Evolutionary conservation across 1,284 basidiomycete genomes (phyloP), one percentile per base, ranked within the genome.

Genomic region (Filobasidium uniguttulatum): DNA sequence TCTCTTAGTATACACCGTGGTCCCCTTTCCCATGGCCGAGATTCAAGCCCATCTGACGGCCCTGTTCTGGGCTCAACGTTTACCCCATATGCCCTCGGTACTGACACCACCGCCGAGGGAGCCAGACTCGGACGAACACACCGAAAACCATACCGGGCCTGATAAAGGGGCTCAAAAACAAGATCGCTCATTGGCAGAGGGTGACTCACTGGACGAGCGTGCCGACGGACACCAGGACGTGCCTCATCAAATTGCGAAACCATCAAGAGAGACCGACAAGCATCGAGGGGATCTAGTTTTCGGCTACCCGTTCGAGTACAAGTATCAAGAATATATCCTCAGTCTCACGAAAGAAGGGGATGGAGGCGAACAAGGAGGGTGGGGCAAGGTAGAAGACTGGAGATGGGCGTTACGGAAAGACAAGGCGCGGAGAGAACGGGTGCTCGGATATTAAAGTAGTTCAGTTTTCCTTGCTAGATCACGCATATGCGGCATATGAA

Each of bases 1-100:
- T 34, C 17, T 15, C 12, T 36, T 55, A 67, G 66, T 62, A 52
- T 67, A 67, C 50, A 62, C 65, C 57, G 61, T 69, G 34, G 64
- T 71, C 17, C 69, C 70, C 7, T 72, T 73, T 58, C 69, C 70
- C 0, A 59, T 73, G 5, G 65, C 67, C n/a, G 69, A 73, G 55
- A 59, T 64, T 1, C 67, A 71, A 56, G 60, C 65, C 1, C 66
- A 68, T 33, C 61, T 71, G 29, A 61, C 55, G 10, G 58, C 60
- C 23, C 57, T 61, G 23, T 56, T 61, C 47, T 69, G 62, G 66
- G 58, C 62, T 25, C 60, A 54, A 26, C 56, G 50, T 9, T 55
- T 60, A n/a, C 58, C 59, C 19, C 54, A 41, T 31, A 63, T 61
- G 49, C 62, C 63, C 2, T 17, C 29, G n/a, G 25, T 15, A 23